A percentile compares a stretch with the other conserved stretches of the same genome.
Evolutionary conservation across 768 basidiomycete genomes (phyloP).

Genomic region (Tephrocybe rancida): DNA sequence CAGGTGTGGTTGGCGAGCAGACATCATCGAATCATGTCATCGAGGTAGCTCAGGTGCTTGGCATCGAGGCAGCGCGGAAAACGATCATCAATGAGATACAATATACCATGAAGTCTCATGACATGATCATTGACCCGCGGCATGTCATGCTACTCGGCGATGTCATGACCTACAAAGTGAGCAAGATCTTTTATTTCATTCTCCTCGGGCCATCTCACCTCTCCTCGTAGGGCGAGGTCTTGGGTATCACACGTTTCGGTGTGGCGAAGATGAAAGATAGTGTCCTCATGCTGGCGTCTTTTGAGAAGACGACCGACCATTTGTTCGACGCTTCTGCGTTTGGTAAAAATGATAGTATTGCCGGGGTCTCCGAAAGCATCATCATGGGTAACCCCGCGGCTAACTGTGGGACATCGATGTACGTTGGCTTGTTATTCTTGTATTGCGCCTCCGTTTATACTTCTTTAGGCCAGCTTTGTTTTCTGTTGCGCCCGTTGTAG

Average conservation of each 20-base stretch:
- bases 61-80: conserved; percentile 92
- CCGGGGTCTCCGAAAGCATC: conserved; percentile 98
- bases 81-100: conserved; percentile 98
- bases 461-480: conserved; percentile 50
- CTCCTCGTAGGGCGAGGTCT: conserved; percentile 79
- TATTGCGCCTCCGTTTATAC: conserved; percentile 4
- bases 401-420: conserved; percentile 95
- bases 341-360: conserved; percentile 92
- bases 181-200: conserved; percentile 3
- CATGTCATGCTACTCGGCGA: conserved; percentile 99
- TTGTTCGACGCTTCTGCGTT: conserved; percentile 97
- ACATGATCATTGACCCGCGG: conserved; percentile 98
- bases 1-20: conserved; percentile 89
- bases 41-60: conserved; percentile 92
- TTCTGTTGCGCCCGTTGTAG: conserved; percentile 43
- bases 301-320: conserved; percentile 99
- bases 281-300: conserved; percentile 97
- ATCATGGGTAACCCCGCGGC: conserved; percentile 98
- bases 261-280: conserved; percentile 99
- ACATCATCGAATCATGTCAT: conserved; percentile 98
- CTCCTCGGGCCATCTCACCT: conserved; percentile 8
- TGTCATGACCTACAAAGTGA: conserved; percentile 97
- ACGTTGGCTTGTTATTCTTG: conserved; percentile 22
- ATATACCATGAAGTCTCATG: conserved; percentile 95
- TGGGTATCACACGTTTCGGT: conserved; percentile 98